A percentile compares a stretch with the other conserved stretches of the same genome.
Conservation (phyloP, 2,329 filamentous ascomycete species). For the Sarocladium brachiariae region DNA sequence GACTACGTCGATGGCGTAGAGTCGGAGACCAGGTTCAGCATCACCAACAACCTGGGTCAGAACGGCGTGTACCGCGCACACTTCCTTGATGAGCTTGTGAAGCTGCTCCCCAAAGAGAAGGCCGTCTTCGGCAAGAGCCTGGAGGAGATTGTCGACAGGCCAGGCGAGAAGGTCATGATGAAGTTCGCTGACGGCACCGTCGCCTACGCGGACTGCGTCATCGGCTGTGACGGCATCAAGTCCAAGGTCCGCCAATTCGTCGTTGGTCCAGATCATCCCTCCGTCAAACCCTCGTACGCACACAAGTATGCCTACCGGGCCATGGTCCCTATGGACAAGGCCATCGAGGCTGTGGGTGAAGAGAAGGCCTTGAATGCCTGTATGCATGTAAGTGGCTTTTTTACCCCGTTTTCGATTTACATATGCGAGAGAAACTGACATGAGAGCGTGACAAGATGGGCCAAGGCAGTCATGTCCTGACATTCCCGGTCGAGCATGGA, state of each 20-base stretch:
- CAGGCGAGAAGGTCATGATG: slow-evolving; percentile 20
- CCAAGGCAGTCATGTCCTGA: slow-evolving; percentile 47
- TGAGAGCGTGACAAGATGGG: slow-evolving; percentile 29
- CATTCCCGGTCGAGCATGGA: slow-evolving; percentile 50
- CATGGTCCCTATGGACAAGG: slow-evolving; percentile 40
- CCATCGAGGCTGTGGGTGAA: slow-evolving; percentile 39
- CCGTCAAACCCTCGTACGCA: slow-evolving; percentile 35
- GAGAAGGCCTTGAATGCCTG: slow-evolving; percentile 23
- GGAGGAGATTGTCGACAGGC: slow-evolving; percentile 21
- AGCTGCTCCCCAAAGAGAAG: slow-evolving; percentile 26
- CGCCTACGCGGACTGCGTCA: slow-evolving; percentile 32
- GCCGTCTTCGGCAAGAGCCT: slow-evolving; percentile 29
- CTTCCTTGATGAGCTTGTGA: slow-evolving; percentile 32
- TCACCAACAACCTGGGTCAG: slow-evolving; percentile 19
- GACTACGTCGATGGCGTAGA: slow-evolving; percentile 14
- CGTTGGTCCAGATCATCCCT: slow-evolving; percentile 18
- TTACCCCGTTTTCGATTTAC: too few relatives aligned
- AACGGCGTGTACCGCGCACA: slow-evolving; percentile 29
- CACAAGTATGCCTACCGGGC: slow-evolving; percentile 53
- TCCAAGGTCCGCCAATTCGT: slow-evolving; percentile 36
- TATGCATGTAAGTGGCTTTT: slow-evolving; percentile 17
- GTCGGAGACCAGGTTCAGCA: slow-evolving; percentile 6
- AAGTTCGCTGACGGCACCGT: slow-evolving; percentile 33
- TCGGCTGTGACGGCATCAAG: slow-evolving; percentile 62
- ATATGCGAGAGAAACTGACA: neutral